Percentiles rank a stretch among this genome's conserved stretches.
Evolutionary conservation across 257 asterid species (phyloP).

Genomic region (Lantana camara): DNA sequence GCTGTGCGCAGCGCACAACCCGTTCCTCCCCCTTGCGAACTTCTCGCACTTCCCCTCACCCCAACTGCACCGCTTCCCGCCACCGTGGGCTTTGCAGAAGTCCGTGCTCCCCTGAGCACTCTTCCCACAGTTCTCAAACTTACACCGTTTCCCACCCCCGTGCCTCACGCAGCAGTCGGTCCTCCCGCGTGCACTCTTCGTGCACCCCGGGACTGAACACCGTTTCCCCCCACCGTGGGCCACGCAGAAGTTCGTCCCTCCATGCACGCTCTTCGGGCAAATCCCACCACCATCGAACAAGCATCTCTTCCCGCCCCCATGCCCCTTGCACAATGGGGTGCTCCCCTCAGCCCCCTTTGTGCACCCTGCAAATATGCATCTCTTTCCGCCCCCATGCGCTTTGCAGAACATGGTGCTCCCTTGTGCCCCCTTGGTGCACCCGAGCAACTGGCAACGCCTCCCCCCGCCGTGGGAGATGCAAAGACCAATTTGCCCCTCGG

Average conservation of each 20-base stretch:
- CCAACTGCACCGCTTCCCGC: conserved; percentile 92
- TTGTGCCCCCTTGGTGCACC: conserved; percentile 78
- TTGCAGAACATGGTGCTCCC: conserved; percentile 85
- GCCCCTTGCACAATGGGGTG: conserved; percentile 91
- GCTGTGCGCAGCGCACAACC: conserved; percentile 89
- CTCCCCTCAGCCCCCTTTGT: conserved; percentile 93
- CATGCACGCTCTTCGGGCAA: conserved; percentile 93
- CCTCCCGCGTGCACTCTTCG: conserved; percentile 92
- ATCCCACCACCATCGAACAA: conserved; percentile 88
- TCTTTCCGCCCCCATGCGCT: conserved; percentile 93
- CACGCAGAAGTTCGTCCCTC: conserved; percentile 86
- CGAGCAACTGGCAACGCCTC: conserved; percentile 63
- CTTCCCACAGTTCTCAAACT: conserved; percentile 77
- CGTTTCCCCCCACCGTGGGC: conserved; percentile 97
- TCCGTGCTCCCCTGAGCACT: conserved; percentile 97
- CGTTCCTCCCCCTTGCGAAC: conserved; percentile 85
- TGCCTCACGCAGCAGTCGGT: conserved; percentile 87
- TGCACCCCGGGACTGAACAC: conserved; percentile 72
- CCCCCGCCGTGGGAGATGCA: conserved; percentile 98
- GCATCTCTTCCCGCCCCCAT: conserved; percentile 96
- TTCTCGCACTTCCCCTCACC: conserved; percentile 82
- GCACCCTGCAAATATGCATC: conserved; percentile 87
- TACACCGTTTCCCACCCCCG: conserved; percentile 93
- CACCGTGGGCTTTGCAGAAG: conserved; percentile 95
- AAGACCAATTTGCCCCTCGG: conserved; percentile 86